Conservation (phyloP, 495 filamentous ascomycete genomes). For the Aspergillus diversus region DNA sequence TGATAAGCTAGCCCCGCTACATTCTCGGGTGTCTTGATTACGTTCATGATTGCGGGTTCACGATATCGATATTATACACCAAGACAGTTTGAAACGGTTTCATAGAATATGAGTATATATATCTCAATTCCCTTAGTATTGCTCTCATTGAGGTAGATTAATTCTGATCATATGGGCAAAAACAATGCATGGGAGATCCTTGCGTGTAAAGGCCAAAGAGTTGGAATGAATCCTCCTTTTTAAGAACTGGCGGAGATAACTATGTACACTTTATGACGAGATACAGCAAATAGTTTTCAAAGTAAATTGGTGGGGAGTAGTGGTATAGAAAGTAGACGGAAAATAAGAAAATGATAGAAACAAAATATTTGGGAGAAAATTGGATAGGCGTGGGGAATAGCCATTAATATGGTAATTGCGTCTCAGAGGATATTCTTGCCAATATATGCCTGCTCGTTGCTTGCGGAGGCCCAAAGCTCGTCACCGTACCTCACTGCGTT, state of each 20-base stretch:
- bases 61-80: too few relatives aligned
- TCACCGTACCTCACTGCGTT: too few relatives aligned
- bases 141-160: neutral
- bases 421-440: neutral
- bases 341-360: conserved; percentile 20
- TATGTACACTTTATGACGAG: conserved; percentile 49
- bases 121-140: neutral
- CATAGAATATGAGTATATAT: too few relatives aligned
- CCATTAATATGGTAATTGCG: too few relatives aligned
- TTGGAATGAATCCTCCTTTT: conserved; percentile 2
- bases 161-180: neutral
- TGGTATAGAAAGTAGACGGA: conserved; percentile 12
- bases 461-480: neutral
- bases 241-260: conserved; percentile 19
- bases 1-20: neutral
- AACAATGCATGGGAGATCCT: neutral
- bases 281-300: conserved; percentile 29
- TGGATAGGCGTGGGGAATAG: neutral
- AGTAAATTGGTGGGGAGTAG: conserved; percentile 21
- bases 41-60: too few relatives aligned
- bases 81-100: too few relatives aligned
- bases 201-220: neutral
- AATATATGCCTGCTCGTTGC: neutral
- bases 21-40: too few relatives aligned
- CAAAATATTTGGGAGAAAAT: neutral